Conservation (phyloP, 192 early-diverging fungal genomes). For the Haplosporangium gracile region DNA sequence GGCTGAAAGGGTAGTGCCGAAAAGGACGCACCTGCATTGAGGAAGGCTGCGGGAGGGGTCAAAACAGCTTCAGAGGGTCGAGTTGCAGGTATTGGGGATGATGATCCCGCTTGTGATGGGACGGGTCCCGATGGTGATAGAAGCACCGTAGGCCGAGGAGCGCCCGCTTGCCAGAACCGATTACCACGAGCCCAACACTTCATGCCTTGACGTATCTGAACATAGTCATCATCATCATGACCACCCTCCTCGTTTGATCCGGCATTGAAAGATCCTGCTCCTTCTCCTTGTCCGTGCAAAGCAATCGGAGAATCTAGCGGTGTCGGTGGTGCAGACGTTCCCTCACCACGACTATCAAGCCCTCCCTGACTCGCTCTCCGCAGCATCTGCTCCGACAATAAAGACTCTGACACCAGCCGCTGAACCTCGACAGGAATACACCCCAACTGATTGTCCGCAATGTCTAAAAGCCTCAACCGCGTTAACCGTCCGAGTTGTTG, state of each 20-base stretch:
- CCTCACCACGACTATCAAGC: constrained; percentile 10
- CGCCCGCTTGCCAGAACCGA: constrained; percentile 50
- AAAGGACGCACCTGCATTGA: background rate
- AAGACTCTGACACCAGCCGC: constrained; percentile 41
- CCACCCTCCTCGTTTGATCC: constrained; percentile 34
- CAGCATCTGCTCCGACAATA: constrained; percentile 7
- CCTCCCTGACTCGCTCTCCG: constrained; percentile 26
- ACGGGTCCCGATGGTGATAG: background rate
- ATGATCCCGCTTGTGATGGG: background rate
- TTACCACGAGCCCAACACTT: constrained; percentile 56
- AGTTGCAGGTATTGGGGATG: constrained; percentile 4
- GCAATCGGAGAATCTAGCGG: background rate
- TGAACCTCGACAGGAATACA: constrained; percentile 55
- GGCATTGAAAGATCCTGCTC: background rate
- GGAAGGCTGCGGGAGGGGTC: background rate
- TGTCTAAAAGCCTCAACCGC: constrained; percentile 41
- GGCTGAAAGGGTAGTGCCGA: background rate
- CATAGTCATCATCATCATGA: constrained; percentile 57
- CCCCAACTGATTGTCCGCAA: constrained; percentile 47
- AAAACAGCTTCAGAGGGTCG: background rate
- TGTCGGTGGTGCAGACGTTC: background rate
- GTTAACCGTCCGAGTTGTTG: constrained; percentile 42
- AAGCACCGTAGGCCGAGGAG: constrained; percentile 11
- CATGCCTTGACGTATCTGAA: constrained; percentile 53
- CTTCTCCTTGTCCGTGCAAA: background rate